phyloP scores from a whole-genome alignment of 192 early-diverging fungal genomes.

The Funneliformis geosporum region DNA sequence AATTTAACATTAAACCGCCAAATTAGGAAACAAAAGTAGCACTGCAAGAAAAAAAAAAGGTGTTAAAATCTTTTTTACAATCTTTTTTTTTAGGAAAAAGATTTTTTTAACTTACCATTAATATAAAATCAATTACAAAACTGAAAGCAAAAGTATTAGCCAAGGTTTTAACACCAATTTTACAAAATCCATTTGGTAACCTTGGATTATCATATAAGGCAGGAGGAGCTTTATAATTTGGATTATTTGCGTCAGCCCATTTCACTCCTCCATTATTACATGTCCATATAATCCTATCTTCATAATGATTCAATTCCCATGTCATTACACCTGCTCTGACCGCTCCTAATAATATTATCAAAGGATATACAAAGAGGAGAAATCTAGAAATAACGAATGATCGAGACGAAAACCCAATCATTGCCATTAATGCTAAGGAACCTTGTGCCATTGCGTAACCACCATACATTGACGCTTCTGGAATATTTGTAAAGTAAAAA shows the following conservation, averaged over 20 bases:
- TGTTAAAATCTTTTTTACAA: not conserved
- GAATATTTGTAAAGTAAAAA: constrained; percentile 5
- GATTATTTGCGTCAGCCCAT: not conserved
- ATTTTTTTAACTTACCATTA: constrained; percentile 14
- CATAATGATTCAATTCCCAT: constrained; percentile 4
- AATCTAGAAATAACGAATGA: not conserved
- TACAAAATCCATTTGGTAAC: constrained; percentile 17
- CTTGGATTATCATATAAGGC: not conserved
- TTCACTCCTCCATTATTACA: constrained; percentile 19
- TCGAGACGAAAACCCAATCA: not conserved
- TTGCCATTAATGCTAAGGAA: not conserved
- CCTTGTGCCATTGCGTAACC: constrained; percentile 27
- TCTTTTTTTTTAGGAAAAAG: not conserved
- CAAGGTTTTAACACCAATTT: not conserved
- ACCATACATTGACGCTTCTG: constrained; percentile 23
- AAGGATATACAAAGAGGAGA: not conserved
- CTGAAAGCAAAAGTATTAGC: not conserved
- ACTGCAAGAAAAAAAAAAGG: not conserved
- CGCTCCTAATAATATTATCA: constrained; percentile 15
- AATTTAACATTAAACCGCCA: constrained; percentile 23
- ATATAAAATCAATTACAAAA: constrained; percentile 17
- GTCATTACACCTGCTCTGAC: constrained; percentile 22
- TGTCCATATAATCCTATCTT: constrained; percentile 8
- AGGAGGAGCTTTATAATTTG: not conserved
- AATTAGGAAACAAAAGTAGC: constrained; percentile 24